Evolutionary conservation across 2,329 filamentous ascomycete species (phyloP), one percentile per base, ranked within the genome.

Genomic region (Orbilia ellipsospora): DNA sequence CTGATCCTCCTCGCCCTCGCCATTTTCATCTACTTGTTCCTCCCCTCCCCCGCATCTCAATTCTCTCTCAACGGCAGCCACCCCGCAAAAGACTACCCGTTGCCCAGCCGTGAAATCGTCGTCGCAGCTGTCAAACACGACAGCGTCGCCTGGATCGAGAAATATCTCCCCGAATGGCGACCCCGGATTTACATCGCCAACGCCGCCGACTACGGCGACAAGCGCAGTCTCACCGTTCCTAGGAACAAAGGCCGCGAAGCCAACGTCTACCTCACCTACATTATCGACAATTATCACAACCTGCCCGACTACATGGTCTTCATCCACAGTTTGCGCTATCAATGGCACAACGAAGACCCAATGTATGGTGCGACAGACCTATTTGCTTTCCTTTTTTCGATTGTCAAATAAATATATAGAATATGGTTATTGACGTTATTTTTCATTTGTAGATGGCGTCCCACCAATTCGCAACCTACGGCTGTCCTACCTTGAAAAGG

Each of bases 261-360:
- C 23, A 89, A 89, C 84, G 84, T 85, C 18, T 90, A 90, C 80
- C 82, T 90, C 59, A 87, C 86, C 51, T 89, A 87, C 80, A 86
- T 90, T 75, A 87, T 90, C 79, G 87, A 90, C 77, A 84, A 88
- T 80, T 90, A 90, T 80, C 82, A 88, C 54, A 81, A 85, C 7
- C 83, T 77, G 40, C 73, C 73, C n/a, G 66, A 77, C 18, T 70
- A 69, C n/a, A 64, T 72, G 55, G 73, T 77, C 45, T 77, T 77
- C 56, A 72, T 77, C 31, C 73, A 77, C 28, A 60, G 61, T 51
- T 23, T 72, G 44, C 60, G 73, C 2, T 77, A 77, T 31, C 73
- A 77, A 59, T 77, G 73, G 73, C 73, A 77, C 42, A 77, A 77
- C 45, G 73, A 77, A 54, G 73, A 77, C 84, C 87, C 2, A 87